phyloP scores from a whole-genome alignment of 208 protist genomes.

The Trypanosoma cruzi region DNA sequence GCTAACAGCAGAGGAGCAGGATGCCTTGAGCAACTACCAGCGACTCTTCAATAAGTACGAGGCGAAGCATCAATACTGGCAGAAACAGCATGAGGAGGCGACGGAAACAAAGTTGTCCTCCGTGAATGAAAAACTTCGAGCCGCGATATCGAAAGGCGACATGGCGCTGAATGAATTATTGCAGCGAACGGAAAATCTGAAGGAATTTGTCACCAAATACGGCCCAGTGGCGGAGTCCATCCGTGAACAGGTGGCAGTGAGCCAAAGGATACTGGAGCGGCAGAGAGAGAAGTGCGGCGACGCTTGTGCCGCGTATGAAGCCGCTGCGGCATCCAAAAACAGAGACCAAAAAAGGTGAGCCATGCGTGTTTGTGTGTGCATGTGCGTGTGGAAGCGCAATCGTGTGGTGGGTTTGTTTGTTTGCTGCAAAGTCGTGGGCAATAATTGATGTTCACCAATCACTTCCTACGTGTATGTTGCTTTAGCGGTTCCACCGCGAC shows the following conservation, averaged over 20 bases:
- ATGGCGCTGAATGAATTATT: slow-evolving; percentile 15
- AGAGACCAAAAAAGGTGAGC: background rate
- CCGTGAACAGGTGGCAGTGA: slow-evolving; percentile 15
- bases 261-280: slow-evolving; percentile 4
- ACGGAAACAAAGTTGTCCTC: background rate
- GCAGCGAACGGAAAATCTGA: slow-evolving; percentile 8
- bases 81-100: slow-evolving; percentile 7
- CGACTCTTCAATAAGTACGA: slow-evolving; percentile 21
- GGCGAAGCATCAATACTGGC: slow-evolving; percentile 8
- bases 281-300: background rate
- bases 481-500: no score
- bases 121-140: slow-evolving; percentile 11
- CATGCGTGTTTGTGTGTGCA: background rate
- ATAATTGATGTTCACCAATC: background rate
- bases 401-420: background rate
- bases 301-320: slow-evolving; percentile 5
- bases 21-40: slow-evolving; percentile 5
- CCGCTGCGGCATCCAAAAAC: background rate
- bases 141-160: slow-evolving; percentile 17
- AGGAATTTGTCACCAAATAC: slow-evolving; percentile 18
- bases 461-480: background rate
- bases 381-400: background rate
- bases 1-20: slow-evolving; percentile 24
- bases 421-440: background rate
- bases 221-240: slow-evolving; percentile 4